Percentiles rank a stretch among this genome's conserved stretches.
Conservation (phyloP, 345 rosid species). For the Ceriops decandra region DNA sequence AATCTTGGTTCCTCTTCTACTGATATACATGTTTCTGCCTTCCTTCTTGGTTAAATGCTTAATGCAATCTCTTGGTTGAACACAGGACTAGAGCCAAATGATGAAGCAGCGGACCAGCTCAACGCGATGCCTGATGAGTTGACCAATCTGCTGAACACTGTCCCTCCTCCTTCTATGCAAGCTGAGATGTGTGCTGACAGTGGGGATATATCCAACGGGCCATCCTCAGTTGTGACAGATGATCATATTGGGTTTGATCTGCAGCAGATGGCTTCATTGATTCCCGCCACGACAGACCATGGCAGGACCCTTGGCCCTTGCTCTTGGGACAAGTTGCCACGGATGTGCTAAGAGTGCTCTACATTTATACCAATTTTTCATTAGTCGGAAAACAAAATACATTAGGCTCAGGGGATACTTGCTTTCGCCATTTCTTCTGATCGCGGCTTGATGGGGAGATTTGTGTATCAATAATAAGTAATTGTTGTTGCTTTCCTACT, state of each 20-base stretch:
- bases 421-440: background rate
- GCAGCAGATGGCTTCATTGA: constrained; percentile 58
- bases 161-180: constrained; percentile 27
- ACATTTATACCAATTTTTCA: background rate
- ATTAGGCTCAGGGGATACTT: background rate
- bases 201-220: constrained; percentile 53
- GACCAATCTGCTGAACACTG: constrained; percentile 30
- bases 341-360: constrained; percentile 34
- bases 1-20: background rate
- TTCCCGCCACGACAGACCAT: constrained; percentile 35
- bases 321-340: constrained; percentile 50
- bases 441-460: too few species aligned
- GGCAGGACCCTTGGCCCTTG: constrained; percentile 28
- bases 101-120: constrained; percentile 37
- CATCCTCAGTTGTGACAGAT: constrained; percentile 50
- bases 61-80: constrained; percentile 6
- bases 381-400: background rate
- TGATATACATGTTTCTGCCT: background rate
- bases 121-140: constrained; percentile 47
- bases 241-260: constrained; percentile 50
- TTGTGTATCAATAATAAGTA: too few species aligned
- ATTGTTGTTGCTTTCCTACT: too few species aligned
- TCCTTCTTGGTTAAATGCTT: background rate
- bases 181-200: constrained; percentile 45
- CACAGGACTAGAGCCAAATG: constrained; percentile 36